These are phyloP conservation scores for Trypanosoma conorhini DNA, from an alignment of 208 protist species.

Conservation along the genomic window DNA sequence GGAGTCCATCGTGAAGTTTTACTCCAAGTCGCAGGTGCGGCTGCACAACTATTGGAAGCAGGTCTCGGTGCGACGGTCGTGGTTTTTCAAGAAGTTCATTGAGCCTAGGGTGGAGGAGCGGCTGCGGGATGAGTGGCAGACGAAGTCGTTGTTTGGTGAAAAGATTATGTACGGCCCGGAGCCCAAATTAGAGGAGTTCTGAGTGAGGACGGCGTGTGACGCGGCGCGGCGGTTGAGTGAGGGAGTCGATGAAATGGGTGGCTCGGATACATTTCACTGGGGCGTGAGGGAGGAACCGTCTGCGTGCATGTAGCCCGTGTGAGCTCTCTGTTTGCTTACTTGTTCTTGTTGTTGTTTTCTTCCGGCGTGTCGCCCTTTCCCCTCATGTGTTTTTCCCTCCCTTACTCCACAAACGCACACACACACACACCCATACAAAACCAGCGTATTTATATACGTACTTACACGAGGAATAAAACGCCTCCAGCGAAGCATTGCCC, in stretches of 20 bases:
- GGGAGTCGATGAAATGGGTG: background rate
- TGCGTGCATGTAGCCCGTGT: background rate
- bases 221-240: background rate
- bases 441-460: too few relatives aligned
- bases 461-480: background rate
- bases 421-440: background rate
- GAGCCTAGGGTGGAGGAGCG: conserved; percentile 71
- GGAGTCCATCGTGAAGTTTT: conserved; percentile 69
- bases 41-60: conserved; percentile 91
- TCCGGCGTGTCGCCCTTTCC: background rate
- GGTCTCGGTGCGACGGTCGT: conserved; percentile 68
- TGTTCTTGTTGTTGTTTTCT: background rate
- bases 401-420: background rate
- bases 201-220: background rate
- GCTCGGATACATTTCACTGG: too few relatives aligned
- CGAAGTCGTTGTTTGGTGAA: conserved; percentile 72
- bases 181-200: conserved; percentile 26
- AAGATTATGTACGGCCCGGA: conserved; percentile 68
- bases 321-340: background rate
- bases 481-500: too few relatives aligned
- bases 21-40: conserved; percentile 71
- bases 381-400: background rate
- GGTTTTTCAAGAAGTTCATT: conserved; percentile 82
- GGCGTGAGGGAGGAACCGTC: too few relatives aligned
- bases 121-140: conserved; percentile 58